These are phyloP conservation scores for Daldinia sp. DNA, from an alignment of 2,329 filamentous ascomycete species.

Conservation along the genomic window DNA sequence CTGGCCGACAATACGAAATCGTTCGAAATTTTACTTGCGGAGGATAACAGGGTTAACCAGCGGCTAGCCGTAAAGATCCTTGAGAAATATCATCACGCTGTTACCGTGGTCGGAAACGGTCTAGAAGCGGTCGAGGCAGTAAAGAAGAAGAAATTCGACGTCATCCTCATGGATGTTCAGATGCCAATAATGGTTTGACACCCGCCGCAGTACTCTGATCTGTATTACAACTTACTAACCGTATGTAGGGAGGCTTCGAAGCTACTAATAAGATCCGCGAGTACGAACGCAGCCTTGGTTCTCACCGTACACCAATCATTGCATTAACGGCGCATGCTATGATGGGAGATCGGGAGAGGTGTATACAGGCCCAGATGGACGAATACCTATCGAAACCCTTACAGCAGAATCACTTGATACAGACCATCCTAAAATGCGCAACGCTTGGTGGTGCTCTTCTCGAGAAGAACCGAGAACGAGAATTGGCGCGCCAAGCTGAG, in stretches of 20 bases:
- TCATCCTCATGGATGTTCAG: constrained; percentile 98
- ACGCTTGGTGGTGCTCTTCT: constrained; percentile 87
- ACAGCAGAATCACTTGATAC: constrained; percentile 96
- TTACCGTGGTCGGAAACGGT: constrained; percentile 94
- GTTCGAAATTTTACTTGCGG: constrained; percentile 93
- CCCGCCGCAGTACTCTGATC: constrained; percentile 22
- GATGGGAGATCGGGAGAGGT: constrained; percentile 98
- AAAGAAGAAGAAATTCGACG: constrained; percentile 91
- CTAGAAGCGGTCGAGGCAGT: constrained; percentile 93
- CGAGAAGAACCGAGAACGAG: constrained; percentile 77
- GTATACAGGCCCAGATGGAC: constrained; percentile 98
- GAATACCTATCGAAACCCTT: constrained; percentile 97
- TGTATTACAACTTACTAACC: constrained; percentile 30
- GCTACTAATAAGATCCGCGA: constrained; percentile 96
- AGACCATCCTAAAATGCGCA: constrained; percentile 96
- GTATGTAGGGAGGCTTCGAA: constrained; percentile 85
- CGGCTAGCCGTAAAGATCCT: constrained; percentile 95
- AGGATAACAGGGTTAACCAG: constrained; percentile 98
- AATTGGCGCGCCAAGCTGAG: constrained; percentile 65
- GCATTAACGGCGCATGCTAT: constrained; percentile 97
- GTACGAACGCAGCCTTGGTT: constrained; percentile 85
- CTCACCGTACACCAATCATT: constrained; percentile 92
- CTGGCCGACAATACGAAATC: constrained; percentile 94
- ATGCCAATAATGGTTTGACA: constrained; percentile 97
- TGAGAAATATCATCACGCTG: constrained; percentile 93